phyloP scores from a whole-genome alignment of 768 basidiomycete species.

The Lactifluus piperatus region DNA sequence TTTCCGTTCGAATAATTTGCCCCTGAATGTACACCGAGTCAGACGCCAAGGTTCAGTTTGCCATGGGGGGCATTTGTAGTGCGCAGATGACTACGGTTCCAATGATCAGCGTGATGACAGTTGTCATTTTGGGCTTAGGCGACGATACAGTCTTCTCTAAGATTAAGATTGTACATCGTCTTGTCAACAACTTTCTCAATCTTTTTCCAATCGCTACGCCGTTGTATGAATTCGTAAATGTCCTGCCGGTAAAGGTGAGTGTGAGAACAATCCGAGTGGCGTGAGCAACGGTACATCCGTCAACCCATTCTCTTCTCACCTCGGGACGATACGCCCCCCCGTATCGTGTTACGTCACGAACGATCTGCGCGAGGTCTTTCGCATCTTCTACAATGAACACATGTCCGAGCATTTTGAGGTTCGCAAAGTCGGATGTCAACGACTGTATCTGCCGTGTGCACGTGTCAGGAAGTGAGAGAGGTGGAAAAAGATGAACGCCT shows the following conservation, averaged over 20 bases:
- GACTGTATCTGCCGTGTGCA: conserved; percentile 44
- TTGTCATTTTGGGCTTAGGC: conserved; percentile 21
- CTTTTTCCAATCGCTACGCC: conserved; percentile 96
- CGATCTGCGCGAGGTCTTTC: conserved; percentile 93
- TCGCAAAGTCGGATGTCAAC: conserved; percentile 85
- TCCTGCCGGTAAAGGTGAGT: conserved; percentile 38
- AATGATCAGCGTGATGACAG: background rate
- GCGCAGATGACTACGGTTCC: background rate
- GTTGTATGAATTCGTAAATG: conserved; percentile 92
- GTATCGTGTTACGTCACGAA: conserved; percentile 90
- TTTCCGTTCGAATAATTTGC: background rate
- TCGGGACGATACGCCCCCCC: conserved; percentile 93
- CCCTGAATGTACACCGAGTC: background rate
- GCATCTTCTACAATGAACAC: conserved; percentile 95
- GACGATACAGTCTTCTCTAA: conserved; percentile 83
- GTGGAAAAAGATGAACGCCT: background rate
- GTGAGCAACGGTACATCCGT: background rate
- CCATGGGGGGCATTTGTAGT: background rate
- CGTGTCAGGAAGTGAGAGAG: background rate
- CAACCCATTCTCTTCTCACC: conserved; percentile 36
- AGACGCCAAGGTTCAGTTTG: background rate
- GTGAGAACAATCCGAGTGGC: no score
- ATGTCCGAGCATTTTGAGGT: conserved; percentile 95
- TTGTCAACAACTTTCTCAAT: conserved; percentile 96
- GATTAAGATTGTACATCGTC: conserved; percentile 88